phyloP scores from a whole-genome alignment of 495 filamentous ascomycete species.

The Annulohypoxylon moriforme region DNA sequence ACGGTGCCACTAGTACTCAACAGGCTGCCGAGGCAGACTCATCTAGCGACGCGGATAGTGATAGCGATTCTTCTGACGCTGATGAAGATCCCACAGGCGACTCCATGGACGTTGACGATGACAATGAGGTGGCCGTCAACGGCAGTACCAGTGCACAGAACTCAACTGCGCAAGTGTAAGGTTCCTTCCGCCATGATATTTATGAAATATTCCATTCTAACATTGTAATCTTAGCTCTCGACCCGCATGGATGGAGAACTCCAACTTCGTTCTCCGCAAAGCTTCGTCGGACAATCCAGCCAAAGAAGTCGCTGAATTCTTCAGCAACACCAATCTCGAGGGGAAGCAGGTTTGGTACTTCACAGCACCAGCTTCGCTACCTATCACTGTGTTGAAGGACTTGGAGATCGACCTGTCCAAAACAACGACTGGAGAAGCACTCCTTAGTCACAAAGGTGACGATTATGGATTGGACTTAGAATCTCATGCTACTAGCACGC shows the following conservation, averaged over 20 bases:
- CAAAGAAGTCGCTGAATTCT: slow-evolving; percentile 50
- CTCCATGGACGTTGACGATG: slow-evolving; percentile 47
- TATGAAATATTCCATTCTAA: neutral
- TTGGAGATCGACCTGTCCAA: slow-evolving; percentile 56
- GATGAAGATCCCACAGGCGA: slow-evolving; percentile 12
- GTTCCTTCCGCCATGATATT: neutral
- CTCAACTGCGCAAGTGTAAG: slow-evolving; percentile 37
- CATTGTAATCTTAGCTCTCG: slow-evolving; percentile 28
- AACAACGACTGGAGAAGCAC: slow-evolving; percentile 48
- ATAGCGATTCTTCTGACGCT: slow-evolving; percentile 34
- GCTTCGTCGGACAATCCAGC: slow-evolving; percentile 49
- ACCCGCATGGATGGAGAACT: slow-evolving; percentile 40
- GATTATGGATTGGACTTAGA: slow-evolving; percentile 55
- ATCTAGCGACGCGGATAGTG: slow-evolving; percentile 42
- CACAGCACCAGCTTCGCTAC: slow-evolving; percentile 59
- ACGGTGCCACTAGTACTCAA: slow-evolving; percentile 17
- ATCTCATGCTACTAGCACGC: slow-evolving; percentile 48
- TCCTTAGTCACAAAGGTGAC: slow-evolving; percentile 56
- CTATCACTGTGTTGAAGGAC: slow-evolving; percentile 61
- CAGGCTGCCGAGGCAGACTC: slow-evolving; percentile 26
- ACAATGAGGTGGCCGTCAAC: slow-evolving; percentile 39
- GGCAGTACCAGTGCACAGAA: slow-evolving; percentile 24
- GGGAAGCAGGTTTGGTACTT: slow-evolving; percentile 66
- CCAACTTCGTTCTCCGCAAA: slow-evolving; percentile 52
- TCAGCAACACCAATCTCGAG: slow-evolving; percentile 56